Base-by-base conservation (phyloP, 441 rosid genomes). In the Populus hybrid region DNA sequence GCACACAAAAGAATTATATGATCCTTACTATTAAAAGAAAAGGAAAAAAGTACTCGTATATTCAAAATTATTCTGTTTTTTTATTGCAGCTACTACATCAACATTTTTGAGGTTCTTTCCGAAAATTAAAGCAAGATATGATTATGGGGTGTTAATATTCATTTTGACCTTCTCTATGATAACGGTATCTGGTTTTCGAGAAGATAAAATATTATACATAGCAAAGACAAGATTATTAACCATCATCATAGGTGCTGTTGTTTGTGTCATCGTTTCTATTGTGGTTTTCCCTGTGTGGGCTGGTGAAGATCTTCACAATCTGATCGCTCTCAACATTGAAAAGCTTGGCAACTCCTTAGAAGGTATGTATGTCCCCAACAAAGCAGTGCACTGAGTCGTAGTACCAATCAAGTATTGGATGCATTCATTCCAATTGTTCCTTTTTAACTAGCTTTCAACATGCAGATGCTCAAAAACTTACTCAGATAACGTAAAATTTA, bases 201-300 rank as follows among this genome's bases (percentile, higher is more conserved):
- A 85, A 0, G 93, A 90, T 5, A 83, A 92, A 61, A 80, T 92
- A 65, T 23, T 88, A 23, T 73, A 78, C 64, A 4, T 90, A 42
- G 90, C 90, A 0, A 89, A 86, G 10, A 80, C 74, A 80, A 91
- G 99, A 77, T 21, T 90, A 12, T 86, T 88, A 0, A 92, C 98
- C 24, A 77, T 95, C 59, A 38, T 89, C 70, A 86, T 93, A 10
- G 99, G 98, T 24, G 85, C 88, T 4, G 81, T 84, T 24, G 61
- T 80, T 59, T 86, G 91, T 69, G 32, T 92, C 20, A 54, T 89
- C 8, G 65, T 93, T 59, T 87, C 93, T 26, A 78, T 88, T 80
- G 77, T 85, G 11, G 64, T 95, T 23, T 93, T 78, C 20, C 99
- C 99, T 12, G 95, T 92, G 1, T 95, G 99, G 98, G 90, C 92